Percentiles rank a stretch among this genome's conserved stretches.
Evolutionary conservation across 345 rosid species (phyloP).

Genomic region (Salix purpurea): DNA sequence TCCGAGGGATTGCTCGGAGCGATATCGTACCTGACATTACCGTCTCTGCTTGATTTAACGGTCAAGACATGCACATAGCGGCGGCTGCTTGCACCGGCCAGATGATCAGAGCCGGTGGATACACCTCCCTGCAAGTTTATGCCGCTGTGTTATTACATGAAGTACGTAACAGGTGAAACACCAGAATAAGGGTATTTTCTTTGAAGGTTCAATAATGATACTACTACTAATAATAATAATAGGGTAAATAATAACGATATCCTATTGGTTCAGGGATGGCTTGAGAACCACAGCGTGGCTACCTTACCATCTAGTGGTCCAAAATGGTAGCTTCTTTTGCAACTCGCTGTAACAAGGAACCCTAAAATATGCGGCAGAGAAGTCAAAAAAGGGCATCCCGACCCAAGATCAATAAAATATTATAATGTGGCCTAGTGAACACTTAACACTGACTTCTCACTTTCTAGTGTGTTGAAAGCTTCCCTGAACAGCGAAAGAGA

Average conservation of each 20-base stretch:
- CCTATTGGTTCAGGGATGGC: not conserved
- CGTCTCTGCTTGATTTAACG: not conserved
- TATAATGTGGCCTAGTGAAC: not conserved
- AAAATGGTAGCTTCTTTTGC: not conserved
- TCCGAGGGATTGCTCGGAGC: not conserved
- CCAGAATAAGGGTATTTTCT: not conserved
- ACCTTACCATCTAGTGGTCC: not conserved
- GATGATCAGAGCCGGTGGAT: not conserved
- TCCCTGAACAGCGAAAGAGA: not conserved
- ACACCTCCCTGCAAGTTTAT: not conserved
- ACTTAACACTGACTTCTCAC: not conserved
- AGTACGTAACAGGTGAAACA: not conserved
- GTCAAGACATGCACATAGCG: not conserved
- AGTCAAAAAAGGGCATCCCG: not conserved
- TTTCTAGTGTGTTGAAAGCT: not conserved
- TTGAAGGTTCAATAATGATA: not conserved
- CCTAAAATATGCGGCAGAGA: not conserved
- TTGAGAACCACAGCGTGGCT: not conserved
- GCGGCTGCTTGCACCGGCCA: not conserved
- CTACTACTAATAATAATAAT: not conserved
- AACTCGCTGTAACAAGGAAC: not conserved
- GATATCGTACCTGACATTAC: not conserved
- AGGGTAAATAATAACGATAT: not conserved
- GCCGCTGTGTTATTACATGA: not conserved
- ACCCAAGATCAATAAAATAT: not conserved